Base-by-base conservation (phyloP, 2,329 filamentous ascomycete genomes). In the Penicillium sp. region DNA sequence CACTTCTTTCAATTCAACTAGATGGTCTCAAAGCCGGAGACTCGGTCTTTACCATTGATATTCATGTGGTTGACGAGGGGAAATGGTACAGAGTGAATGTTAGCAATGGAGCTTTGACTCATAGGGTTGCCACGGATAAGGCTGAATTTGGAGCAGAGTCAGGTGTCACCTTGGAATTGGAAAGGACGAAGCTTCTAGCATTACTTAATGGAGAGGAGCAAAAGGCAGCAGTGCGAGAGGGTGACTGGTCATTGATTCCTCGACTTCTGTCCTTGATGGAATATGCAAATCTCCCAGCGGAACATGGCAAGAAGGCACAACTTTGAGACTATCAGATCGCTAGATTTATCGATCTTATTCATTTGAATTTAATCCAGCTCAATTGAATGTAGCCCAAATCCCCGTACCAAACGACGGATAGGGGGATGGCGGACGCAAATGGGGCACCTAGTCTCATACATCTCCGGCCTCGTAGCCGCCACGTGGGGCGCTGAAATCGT, bases 21-120 rank as follows among this genome's bases (percentile, higher is more conserved):
- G 49, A 64, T 55, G 56, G 60, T 13, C 47, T 37, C 6, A 39
- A 47, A 16, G 60, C 60, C 2, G 40, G 45, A 1, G 21, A 16
- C 7, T 43, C 51, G 14, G 28, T 44, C 11, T 55, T 61, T 19
- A 29, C 31, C 6, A 52, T 64, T 18, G 56, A 59, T 16, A 14
- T 65, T 7, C 26, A 52, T 16, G 45, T 65, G 33, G 36, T 14
- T 2, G 60, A 62, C 29, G 33, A 40, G 10, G 24, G 39, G 13
- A 34, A 54, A 33, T 39, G 44, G 28, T 63, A 58, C 54, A 48
- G 54, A 14, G 8, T 64, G 21, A 65, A 54, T 42, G 28, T 63
- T 3, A 64, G 52, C 47, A 62, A 64, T n/a, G 61, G 59, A 1
- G 60, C 55, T 2, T 48, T 65, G 36, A 64, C 60, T n/a, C 11